Conservation (phyloP, 169 alveolate genomes). For the Plasmodium falciparum region DNA sequence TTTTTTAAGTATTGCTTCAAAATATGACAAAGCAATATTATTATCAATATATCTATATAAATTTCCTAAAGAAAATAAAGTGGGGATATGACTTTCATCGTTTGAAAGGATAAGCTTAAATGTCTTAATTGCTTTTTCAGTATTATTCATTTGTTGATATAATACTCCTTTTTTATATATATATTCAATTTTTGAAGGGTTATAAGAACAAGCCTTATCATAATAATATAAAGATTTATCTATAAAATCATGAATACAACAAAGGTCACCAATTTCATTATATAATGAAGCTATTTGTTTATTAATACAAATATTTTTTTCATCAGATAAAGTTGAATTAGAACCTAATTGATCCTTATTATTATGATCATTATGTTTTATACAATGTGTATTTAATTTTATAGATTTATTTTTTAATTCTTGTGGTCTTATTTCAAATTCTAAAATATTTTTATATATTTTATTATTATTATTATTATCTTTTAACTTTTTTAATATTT, state of each 20-base stretch:
- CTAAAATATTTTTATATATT: slow-evolving; percentile 57
- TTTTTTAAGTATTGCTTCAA: slow-evolving; percentile 70
- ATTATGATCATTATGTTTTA: background rate
- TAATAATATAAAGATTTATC: slow-evolving; percentile 66
- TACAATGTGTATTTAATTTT: background rate
- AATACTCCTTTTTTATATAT: slow-evolving; percentile 72
- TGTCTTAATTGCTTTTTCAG: slow-evolving; percentile 59
- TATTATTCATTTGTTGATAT: slow-evolving; percentile 74
- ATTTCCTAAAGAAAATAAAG: slow-evolving; percentile 67
- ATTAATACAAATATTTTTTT: slow-evolving; percentile 21
- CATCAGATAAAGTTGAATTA: background rate
- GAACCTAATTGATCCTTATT: background rate
- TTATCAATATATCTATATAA: slow-evolving; percentile 69
- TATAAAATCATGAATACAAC: slow-evolving; percentile 70
- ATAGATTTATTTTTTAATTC: slow-evolving; percentile 6
- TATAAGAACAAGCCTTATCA: slow-evolving; percentile 65
- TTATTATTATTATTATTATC: slow-evolving; percentile 16
- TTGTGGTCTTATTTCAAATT: slow-evolving; percentile 68
- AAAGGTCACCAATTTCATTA: slow-evolving; percentile 69
- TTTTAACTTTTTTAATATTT: slow-evolving; percentile 39
- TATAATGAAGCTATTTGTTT: slow-evolving; percentile 70
- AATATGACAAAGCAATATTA: slow-evolving; percentile 61
- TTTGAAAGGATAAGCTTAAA: slow-evolving; percentile 41
- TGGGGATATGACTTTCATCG: slow-evolving; percentile 48
- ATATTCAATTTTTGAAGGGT: slow-evolving; percentile 70